Base-by-base conservation (phyloP, 2,329 filamentous ascomycete species). In the Claviceps sorghi region DNA sequence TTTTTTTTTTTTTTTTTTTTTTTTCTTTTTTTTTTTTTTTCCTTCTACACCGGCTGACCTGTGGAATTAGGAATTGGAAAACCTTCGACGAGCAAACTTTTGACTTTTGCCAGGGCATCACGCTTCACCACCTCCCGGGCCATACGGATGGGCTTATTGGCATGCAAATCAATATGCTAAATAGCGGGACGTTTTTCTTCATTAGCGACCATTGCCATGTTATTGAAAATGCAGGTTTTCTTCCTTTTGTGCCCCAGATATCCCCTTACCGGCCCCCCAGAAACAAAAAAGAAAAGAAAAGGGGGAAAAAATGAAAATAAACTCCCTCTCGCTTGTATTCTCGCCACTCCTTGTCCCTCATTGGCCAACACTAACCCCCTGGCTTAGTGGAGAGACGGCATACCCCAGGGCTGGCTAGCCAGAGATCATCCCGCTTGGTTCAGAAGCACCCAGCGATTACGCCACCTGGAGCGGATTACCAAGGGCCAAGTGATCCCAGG, bases 171-270 rank as follows among this genome's bases (percentile, higher is more conserved):
- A 66, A 65, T 51, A 57, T 67, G 34, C 56, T 44, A 2, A 59
- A 66, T 19, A 59, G 53, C 11, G 65, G 63, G 1, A 64, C 63
- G 3, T 65, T 65, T 46, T 59, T 67, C 54, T 65, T 64, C 51
- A 65, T 61, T 45, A 63, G 59, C 52, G 64, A 65, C 50, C 63
- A 65, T 38, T 66, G 58, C 34, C 63, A 65, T 52, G 61, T 66
- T 6, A 51, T 51, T 38, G 49, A 51, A 42, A 51, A 51, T 44
- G 49, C 44, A 51, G 46, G 49, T 44, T 26, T 13, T 11, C 17
- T 34, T 43, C 15, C 40, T 13, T 32, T 19, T 10, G 8, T 34
- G n/a, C 11, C 11, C 11, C 10, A 30, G 9, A 9, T 34, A 6
- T 34, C 11, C 32, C 30, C 30, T 30, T 30, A 5, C 9, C 8